Conservation (phyloP, 371 early-diverging fungal species). For the Lichtheimia hyalospora region DNA sequence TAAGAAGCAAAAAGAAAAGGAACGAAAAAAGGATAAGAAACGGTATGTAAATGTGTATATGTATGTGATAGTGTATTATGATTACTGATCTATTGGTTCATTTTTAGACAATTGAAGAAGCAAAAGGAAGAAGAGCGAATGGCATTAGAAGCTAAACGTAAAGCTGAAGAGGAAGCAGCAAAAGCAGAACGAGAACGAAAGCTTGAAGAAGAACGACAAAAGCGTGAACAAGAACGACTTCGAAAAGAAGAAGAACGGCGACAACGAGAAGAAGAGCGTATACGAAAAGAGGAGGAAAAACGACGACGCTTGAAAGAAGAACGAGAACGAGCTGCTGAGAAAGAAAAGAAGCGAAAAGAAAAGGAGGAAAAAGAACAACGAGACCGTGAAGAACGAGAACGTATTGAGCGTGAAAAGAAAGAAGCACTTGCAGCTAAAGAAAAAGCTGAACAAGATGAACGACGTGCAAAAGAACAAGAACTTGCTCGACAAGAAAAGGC, state of each 20-base stretch:
- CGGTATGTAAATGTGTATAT: slow-evolving; percentile 27
- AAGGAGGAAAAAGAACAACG: slow-evolving; percentile 56
- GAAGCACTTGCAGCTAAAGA: slow-evolving; percentile 16
- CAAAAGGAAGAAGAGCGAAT: slow-evolving; percentile 43
- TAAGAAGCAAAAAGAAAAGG: slow-evolving; percentile 68
- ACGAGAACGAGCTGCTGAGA: slow-evolving; percentile 53
- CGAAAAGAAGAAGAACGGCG: slow-evolving; percentile 42
- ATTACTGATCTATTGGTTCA: background rate
- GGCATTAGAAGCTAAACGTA: slow-evolving; percentile 38
- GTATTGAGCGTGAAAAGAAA: slow-evolving; percentile 26
- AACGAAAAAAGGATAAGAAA: slow-evolving; percentile 62
- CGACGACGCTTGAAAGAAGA: slow-evolving; percentile 58
- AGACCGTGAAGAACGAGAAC: slow-evolving; percentile 38
- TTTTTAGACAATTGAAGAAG: slow-evolving; percentile 32
- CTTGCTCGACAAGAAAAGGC: background rate
- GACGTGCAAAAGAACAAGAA: background rate
- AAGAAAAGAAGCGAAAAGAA: slow-evolving; percentile 58
- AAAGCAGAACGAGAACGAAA: slow-evolving; percentile 34
- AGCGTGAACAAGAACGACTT: slow-evolving; percentile 37
- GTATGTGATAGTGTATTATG: no score
- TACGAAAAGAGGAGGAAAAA: slow-evolving; percentile 56
- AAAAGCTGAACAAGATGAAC: slow-evolving; percentile 8
- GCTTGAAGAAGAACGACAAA: slow-evolving; percentile 51
- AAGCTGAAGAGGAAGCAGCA: slow-evolving; percentile 36
- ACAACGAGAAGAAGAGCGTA: slow-evolving; percentile 57